Evolutionary conservation across 257 asterid species (phyloP), one percentile per base, ranked within the genome.

Genomic region (Fraxinus cuspidata): DNA sequence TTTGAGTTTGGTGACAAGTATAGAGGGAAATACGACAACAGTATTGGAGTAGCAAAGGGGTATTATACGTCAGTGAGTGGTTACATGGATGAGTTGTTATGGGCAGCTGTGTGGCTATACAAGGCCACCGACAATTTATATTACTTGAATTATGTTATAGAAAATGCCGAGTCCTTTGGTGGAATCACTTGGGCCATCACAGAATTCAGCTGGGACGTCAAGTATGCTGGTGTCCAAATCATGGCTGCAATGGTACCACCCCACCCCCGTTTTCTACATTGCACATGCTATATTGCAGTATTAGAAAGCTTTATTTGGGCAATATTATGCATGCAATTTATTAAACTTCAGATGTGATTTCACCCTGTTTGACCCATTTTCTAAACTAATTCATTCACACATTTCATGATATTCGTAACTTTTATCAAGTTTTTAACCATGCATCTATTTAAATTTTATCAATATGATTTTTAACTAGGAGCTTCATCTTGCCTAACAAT

Each of bases 141-240:
- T 40, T 90, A 83, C 81, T 83, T 95, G 70, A 81, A 90, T 58
- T 95, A 91, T 80, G 92, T 84, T 0, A 80, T 91, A 6, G 23
- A 83, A 40, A 93, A 91, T 67, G 98, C 86, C 0, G 68, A 78
- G 47, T 74, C 91, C n/a, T 90, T 89, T 82, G 96, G 97, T 76
- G 99, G 99, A 78, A 89, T 83, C 78, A 93, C 96, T 74, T 95
- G 99, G 99, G 85, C 94, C 82, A 87, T 95, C 27, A 49, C 85
- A 0, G 98, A 95, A 67, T 91, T 95, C 86, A 91, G 98, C 77
- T 93, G 99, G 98, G 99, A 95, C 65, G 87, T 93, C 27, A 95
- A 95, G 67, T 87, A 78, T 37, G 92, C 99, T 5, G 99, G 96
- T 16, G 66, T 88, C 27, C 99, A 95, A 75, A 67, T 89, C 83